Evolutionary conservation across 495 filamentous ascomycete species (phyloP), one percentile per base, ranked within the genome.

Genomic region (Staphylotrichum longicolle): DNA sequence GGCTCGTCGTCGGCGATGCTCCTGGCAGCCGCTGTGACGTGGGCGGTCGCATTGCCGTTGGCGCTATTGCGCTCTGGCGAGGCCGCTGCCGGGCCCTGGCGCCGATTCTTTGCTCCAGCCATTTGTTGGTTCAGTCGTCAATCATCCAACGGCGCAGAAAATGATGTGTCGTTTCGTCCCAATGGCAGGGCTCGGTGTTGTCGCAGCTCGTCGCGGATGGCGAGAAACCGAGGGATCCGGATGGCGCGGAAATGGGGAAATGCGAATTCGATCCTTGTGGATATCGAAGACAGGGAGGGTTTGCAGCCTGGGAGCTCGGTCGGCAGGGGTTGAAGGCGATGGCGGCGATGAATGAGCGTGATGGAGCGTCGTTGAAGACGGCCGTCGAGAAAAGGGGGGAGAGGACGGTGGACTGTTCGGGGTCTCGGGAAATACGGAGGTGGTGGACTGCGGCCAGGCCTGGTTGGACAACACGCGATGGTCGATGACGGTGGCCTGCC

Each of bases 71-170:
- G 41, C 30, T 68, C 55, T 35, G 57, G 54, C 10, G 47, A 58
- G 14, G 39, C 60, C 3, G 65, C 50, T 5, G 61, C 67, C 8
- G 65, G 14, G 49, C 39, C 68, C 60, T 64, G 60, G 46, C 63
- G 65, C 39, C 68, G 65, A 14, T 62, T 70, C 48, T 51, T 65
- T 54, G 65, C 54, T 64, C 65, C 65, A 12, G 68, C 54, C 68
- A 70, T 70, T 39, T 39, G 37, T 39, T 27, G 20, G 0, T 52
- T 41, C 27, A 64, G 15, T 51, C 8, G 35, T 32, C 30, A 42
- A 34, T 61, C 45, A 55, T 57, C 32, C 49, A 41, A 35, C 42
- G 40, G 34, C 14, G 11, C 30, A 44, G 37, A 9, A 37, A 14
- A 32, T 1, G 41, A 5, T 14, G 10, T 9, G 11, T 33, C 7